Conservation (phyloP, 768 basidiomycete species). For the Pisolithus orientalis region DNA sequence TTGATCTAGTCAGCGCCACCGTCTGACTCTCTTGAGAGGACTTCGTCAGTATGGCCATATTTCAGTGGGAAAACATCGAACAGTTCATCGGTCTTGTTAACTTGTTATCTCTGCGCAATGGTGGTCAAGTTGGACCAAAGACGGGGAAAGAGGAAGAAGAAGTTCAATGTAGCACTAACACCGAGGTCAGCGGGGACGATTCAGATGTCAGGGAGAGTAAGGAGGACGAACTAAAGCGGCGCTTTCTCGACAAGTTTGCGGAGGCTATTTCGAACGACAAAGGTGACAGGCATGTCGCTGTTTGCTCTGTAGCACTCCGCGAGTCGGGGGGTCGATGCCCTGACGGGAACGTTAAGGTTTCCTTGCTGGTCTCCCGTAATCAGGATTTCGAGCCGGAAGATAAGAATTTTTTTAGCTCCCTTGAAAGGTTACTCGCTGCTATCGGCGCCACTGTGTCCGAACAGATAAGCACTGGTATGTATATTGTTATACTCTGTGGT, state of each 20-base stretch:
- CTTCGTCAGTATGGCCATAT: background rate
- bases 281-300: background rate
- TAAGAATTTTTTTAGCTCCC: background rate
- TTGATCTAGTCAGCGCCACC: no score
- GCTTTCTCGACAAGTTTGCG: background rate
- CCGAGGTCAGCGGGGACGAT: no score
- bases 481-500: background rate
- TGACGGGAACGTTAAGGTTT: background rate
- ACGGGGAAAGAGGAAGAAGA: background rate
- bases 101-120: background rate
- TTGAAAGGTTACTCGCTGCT: background rate
- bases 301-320: background rate
- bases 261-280: background rate
- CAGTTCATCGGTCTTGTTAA: constrained; percentile 1
- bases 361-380: background rate
- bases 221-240: background rate
- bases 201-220: constrained; percentile 10
- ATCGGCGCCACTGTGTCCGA: background rate
- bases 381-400: background rate
- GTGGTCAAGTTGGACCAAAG: background rate
- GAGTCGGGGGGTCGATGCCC: background rate
- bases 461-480: background rate
- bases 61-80: constrained; percentile 1
- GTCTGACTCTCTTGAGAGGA: no score
- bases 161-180: no score